Evolutionary conservation across 2,329 filamentous ascomycete species (phyloP).

Genomic region (Onygenales sp.): DNA sequence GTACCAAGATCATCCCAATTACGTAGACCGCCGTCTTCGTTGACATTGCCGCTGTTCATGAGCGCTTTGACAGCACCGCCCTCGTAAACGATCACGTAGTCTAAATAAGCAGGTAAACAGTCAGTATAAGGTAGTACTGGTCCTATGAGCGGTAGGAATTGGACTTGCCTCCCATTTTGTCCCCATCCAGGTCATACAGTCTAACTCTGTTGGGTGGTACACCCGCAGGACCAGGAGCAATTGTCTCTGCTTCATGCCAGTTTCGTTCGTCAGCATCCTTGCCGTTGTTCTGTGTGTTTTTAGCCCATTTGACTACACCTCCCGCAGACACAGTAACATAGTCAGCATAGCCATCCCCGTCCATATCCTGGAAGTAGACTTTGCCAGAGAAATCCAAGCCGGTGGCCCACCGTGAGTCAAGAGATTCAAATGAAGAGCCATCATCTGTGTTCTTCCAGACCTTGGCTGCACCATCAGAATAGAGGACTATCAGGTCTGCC

Average conservation of each 20-base stretch:
- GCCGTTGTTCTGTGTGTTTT: not conserved
- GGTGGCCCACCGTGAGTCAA: not conserved
- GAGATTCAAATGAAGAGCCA: not conserved
- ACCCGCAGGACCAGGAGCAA: slow-evolving; percentile 3
- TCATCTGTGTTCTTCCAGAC: not conserved
- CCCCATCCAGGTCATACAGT: not conserved
- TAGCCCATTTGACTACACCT: not conserved
- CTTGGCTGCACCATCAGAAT: not conserved
- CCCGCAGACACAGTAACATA: not conserved
- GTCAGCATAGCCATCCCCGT: slow-evolving; percentile 1
- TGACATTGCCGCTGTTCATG: not conserved
- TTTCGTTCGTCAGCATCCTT: not conserved
- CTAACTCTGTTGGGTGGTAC: not conserved
- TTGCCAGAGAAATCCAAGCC: not conserved
- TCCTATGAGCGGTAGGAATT: too few relatives aligned
- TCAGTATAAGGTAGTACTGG: too few relatives aligned
- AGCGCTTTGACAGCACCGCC: slow-evolving; percentile 1
- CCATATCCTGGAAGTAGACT: slow-evolving; percentile 6
- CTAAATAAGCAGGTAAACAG: not conserved
- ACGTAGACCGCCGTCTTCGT: not conserved
- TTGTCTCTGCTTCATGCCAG: not conserved
- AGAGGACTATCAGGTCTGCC: slow-evolving; percentile 2
- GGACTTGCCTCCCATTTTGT: not conserved
- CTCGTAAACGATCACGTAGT: slow-evolving; percentile 1
- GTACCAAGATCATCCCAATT: not conserved